Percentiles rank a stretch among this genome's conserved stretches.
Evolutionary conservation across 306 rosid genomes (phyloP).

Genomic region (Elaeagnus macrophylla): DNA sequence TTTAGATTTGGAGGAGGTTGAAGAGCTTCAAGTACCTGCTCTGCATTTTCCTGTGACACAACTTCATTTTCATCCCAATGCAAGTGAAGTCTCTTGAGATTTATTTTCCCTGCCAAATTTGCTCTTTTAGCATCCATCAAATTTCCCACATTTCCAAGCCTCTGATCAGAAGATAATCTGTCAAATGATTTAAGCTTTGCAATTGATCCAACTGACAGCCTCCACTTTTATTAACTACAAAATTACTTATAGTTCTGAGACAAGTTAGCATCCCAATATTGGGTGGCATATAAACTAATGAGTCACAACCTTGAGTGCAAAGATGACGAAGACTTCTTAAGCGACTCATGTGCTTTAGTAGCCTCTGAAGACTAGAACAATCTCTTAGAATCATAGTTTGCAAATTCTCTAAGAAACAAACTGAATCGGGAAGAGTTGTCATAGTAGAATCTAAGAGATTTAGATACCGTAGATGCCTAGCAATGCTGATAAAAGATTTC

Average conservation of each 20-base stretch:
- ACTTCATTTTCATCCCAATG: constrained; percentile 2
- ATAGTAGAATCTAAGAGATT: not conserved
- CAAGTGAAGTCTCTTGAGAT: not conserved
- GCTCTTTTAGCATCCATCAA: not conserved
- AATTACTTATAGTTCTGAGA: not conserved
- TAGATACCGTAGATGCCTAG: not conserved
- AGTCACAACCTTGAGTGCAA: not conserved
- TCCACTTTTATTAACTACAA: not conserved
- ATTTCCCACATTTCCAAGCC: constrained; percentile 4
- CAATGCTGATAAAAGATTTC: not conserved
- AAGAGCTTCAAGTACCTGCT: constrained; percentile 5
- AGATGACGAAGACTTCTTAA: constrained; percentile 8
- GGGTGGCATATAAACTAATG: not conserved
- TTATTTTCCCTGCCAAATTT: constrained; percentile 6
- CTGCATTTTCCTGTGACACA: not conserved
- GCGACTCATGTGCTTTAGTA: not conserved
- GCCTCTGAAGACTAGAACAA: not conserved
- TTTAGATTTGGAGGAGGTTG: not conserved
- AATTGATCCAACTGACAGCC: not conserved
- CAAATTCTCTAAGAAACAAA: not conserved
- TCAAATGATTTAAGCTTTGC: constrained; percentile 1
- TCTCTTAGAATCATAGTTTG: not conserved
- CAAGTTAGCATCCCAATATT: constrained; percentile 1
- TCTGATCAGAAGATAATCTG: not conserved
- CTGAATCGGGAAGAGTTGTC: constrained; percentile 1